A percentile compares a stretch with the other conserved stretches of the same genome.
phyloP scores from a whole-genome alignment of 1,284 basidiomycete genomes.

The Microbotryum scabiosae region DNA sequence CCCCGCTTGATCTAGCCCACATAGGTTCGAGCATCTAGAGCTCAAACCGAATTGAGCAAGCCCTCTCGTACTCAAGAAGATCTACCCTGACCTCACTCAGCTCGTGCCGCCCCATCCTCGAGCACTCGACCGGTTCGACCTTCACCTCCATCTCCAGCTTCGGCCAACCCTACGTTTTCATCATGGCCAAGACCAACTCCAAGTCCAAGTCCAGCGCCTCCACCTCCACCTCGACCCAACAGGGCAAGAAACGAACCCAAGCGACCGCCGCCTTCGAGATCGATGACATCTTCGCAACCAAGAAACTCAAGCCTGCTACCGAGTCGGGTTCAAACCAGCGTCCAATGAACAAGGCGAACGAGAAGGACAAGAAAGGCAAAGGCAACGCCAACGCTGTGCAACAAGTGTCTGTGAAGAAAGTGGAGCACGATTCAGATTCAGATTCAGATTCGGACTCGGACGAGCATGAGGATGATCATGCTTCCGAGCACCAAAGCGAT shows the following conservation, averaged over 20 bases:
- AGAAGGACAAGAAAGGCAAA: constrained; percentile 8
- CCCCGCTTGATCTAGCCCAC: too few relatives aligned
- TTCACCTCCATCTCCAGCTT: too few relatives aligned
- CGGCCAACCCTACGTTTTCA: too few relatives aligned
- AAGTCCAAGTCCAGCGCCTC: not conserved
- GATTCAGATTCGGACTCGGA: not conserved
- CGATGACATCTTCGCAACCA: constrained; percentile 33
- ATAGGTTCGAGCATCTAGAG: too few relatives aligned
- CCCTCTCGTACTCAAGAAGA: too few relatives aligned
- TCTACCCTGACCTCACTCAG: too few relatives aligned
- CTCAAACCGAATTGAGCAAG: too few relatives aligned
- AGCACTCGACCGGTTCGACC: too few relatives aligned
- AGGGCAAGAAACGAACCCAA: constrained; percentile 11
- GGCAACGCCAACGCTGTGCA: not conserved
- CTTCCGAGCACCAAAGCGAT: not conserved
- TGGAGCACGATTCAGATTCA: not conserved
- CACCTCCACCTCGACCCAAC: not conserved
- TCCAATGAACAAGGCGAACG: not conserved
- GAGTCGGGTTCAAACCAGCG: not conserved
- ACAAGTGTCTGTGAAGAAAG: not conserved
- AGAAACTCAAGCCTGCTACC: constrained; percentile 16
- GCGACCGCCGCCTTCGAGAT: constrained; percentile 26
- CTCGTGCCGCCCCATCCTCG: too few relatives aligned
- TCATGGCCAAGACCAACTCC: not conserved
- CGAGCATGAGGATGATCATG: not conserved